A percentile compares a stretch with the other conserved stretches of the same genome.
phyloP scores from a whole-genome alignment of 2,329 filamentous ascomycete species.

The Paraphaeosphaeria sporulosa region DNA sequence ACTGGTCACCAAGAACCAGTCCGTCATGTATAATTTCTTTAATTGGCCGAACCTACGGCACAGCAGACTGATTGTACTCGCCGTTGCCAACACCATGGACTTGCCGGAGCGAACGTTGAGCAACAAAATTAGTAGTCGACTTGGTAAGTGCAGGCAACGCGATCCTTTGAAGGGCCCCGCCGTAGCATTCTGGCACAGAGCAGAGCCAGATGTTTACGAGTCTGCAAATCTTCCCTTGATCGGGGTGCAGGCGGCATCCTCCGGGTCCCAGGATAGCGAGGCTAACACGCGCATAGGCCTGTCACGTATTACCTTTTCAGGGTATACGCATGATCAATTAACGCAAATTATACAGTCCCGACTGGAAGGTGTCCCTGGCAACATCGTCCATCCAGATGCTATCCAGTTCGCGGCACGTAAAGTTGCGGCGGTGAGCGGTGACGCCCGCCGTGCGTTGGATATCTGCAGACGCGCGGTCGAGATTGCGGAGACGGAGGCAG shows the following conservation, averaged over 20 bases:
- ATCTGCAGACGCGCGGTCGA: slow-evolving; percentile 96
- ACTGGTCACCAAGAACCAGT: slow-evolving; percentile 96
- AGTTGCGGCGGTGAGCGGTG: slow-evolving; percentile 94
- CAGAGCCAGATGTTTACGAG: slow-evolving; percentile 27
- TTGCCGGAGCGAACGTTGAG: slow-evolving; percentile 92
- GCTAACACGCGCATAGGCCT: slow-evolving; percentile 62
- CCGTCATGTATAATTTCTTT: slow-evolving; percentile 99
- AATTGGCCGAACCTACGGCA: slow-evolving; percentile 96
- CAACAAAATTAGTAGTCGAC: slow-evolving; percentile 95
- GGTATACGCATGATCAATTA: slow-evolving; percentile 95
- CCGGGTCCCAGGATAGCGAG: slow-evolving; percentile 34
- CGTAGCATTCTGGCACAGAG: slow-evolving; percentile 18
- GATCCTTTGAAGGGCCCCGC: slow-evolving; percentile 29
- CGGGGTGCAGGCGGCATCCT: slow-evolving; percentile 23
- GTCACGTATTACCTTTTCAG: slow-evolving; percentile 94
- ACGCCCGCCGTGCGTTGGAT: slow-evolving; percentile 89
- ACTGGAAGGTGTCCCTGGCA: slow-evolving; percentile 83
- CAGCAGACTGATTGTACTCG: slow-evolving; percentile 91
- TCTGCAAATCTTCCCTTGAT: slow-evolving; percentile 28
- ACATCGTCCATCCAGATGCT: slow-evolving; percentile 91
- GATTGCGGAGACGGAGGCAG: slow-evolving; percentile 80
- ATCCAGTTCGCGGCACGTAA: slow-evolving; percentile 96
- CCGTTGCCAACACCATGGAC: slow-evolving; percentile 99
- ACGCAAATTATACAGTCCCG: slow-evolving; percentile 98
- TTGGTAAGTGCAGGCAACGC: slow-evolving; percentile 45